A percentile compares a stretch with the other conserved stretches of the same genome.
These are phyloP conservation scores for Eustoma russellianum DNA, from an alignment of 257 asterid species.

Conservation along the genomic window DNA sequence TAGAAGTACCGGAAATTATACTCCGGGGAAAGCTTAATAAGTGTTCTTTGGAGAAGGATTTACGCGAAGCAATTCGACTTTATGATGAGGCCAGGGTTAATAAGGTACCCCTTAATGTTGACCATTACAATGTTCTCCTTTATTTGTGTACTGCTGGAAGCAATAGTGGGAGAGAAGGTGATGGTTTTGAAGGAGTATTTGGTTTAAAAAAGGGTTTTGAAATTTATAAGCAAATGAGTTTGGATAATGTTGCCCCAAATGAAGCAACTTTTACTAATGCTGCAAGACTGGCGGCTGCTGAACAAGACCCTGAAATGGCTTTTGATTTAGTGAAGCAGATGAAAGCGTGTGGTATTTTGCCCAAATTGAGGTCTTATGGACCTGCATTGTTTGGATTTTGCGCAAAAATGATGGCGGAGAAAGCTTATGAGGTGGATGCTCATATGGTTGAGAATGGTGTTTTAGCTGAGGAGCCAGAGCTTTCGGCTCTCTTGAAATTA, in stretches of 20 bases:
- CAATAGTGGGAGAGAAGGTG: conserved; percentile 20
- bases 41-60: conserved; percentile 55
- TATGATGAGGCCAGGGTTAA: conserved; percentile 67
- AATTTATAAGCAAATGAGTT: conserved; percentile 63
- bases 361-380: conserved; percentile 83
- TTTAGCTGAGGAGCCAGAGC: conserved; percentile 72
- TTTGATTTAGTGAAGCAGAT: conserved; percentile 67
- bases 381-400: conserved; percentile 85
- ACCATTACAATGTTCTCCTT: conserved; percentile 71
- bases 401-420: conserved; percentile 50
- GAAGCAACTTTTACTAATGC: conserved; percentile 90
- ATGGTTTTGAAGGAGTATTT: conserved; percentile 8
- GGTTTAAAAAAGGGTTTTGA: conserved; percentile 64
- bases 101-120: conserved; percentile 35
- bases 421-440: conserved; percentile 76
- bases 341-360: conserved; percentile 53
- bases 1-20: conserved; percentile 45
- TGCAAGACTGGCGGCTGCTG: conserved; percentile 84
- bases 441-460: conserved; percentile 74
- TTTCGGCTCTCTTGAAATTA: conserved; percentile 60
- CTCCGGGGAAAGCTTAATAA: conserved; percentile 46
- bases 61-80: conserved; percentile 55
- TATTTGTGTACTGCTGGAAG: conserved; percentile 47
- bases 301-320: conserved; percentile 76
- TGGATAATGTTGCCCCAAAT: conserved; percentile 56